Evolutionary conservation across 495 filamentous ascomycete species (phyloP), one percentile per base, ranked within the genome.

Genomic region (Pseudotulostoma volvatum): DNA sequence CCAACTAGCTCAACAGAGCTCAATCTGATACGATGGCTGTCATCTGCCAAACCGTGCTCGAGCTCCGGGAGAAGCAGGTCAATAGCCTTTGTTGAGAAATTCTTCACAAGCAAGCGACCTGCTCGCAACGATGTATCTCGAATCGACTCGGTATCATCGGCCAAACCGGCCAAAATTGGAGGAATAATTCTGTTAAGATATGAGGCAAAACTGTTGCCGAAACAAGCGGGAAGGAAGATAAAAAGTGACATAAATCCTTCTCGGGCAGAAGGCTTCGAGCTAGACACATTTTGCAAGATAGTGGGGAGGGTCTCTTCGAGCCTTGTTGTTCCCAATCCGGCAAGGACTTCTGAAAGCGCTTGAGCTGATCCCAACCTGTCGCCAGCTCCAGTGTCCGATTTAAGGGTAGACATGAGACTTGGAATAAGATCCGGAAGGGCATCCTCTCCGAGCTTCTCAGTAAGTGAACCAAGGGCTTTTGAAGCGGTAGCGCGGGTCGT

Each of bases 211-310:
- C 86, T 93, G 67, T 96, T 96, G 47, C 90, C 90, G 53, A 97
- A 97, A 60, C 90, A 97, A 40, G 92, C 92, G 13, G 90, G 90
- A 60, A 97, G 74, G 69, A 93, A 97, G 46, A 97, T 95, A 61
- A 97, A 97, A 31, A 97, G 71, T 18, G 90, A 93, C 90, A 97
- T 97, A 68, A 96, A 97, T 25, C 90, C 90, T 67, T 97, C 90
- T 43, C 90, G 77, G 42, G 95, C 83, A 44, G 84, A 70, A 14
- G 90, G 57, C 56, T 94, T 96, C 37, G 83, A 70, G 50, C 90
- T 96, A 45, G 81, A 75, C 36, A 92, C 87, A 47, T 97, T 97
- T 52, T 97, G 90, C 18, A 97, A 61, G 43, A 97, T 94, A 4
- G 90, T 96, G 35, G 90, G 92, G 37, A 97, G 61, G 1, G 87